These are phyloP conservation scores for Metschnikowia cerradonensis DNA, from an alignment of 805 yeast species.

Conservation along the genomic window DNA sequence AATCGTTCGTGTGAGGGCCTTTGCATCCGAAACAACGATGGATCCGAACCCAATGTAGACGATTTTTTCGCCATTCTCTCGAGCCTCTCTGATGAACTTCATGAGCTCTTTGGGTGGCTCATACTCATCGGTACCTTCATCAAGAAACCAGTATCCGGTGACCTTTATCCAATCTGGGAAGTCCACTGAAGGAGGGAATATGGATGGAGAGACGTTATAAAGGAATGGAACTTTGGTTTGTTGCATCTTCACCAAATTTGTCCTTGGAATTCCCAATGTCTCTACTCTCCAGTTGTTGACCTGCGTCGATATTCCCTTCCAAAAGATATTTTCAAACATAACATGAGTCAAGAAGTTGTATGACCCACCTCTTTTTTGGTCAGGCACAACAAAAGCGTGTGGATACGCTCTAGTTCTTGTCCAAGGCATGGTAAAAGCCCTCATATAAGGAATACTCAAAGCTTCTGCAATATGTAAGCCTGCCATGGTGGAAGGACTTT, in stretches of 20 bases:
- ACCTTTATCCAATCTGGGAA: slow-evolving; percentile 94
- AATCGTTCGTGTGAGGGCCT: slow-evolving; percentile 70
- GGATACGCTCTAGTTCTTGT: slow-evolving; percentile 93
- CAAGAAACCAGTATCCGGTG: slow-evolving; percentile 93
- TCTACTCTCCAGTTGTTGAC: slow-evolving; percentile 84
- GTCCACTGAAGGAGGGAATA: slow-evolving; percentile 90
- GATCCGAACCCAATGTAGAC: slow-evolving; percentile 96
- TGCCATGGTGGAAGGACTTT: slow-evolving; percentile 95
- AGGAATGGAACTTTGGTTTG: slow-evolving; percentile 82
- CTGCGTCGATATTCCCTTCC: slow-evolving; percentile 88
- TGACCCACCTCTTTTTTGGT: slow-evolving; percentile 87
- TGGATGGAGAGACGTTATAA: slow-evolving; percentile 82
- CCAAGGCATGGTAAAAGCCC: slow-evolving; percentile 99
- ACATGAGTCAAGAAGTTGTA: slow-evolving; percentile 91
- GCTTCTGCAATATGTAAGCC: slow-evolving; percentile 96
- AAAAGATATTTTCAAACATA: slow-evolving; percentile 85
- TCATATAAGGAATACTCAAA: slow-evolving; percentile 78
- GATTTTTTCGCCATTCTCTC: slow-evolving; percentile 56
- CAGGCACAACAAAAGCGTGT: slow-evolving; percentile 94
- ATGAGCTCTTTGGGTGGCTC: slow-evolving; percentile 57
- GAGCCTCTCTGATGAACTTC: slow-evolving; percentile 61
- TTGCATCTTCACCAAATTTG: slow-evolving; percentile 66
- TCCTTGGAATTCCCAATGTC: slow-evolving; percentile 58
- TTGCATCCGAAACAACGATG: slow-evolving; percentile 83
- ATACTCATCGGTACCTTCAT: slow-evolving; percentile 53